Evolutionary conservation across 164 flowering plant species (phyloP).

Genomic region (Vitis labrusca): DNA sequence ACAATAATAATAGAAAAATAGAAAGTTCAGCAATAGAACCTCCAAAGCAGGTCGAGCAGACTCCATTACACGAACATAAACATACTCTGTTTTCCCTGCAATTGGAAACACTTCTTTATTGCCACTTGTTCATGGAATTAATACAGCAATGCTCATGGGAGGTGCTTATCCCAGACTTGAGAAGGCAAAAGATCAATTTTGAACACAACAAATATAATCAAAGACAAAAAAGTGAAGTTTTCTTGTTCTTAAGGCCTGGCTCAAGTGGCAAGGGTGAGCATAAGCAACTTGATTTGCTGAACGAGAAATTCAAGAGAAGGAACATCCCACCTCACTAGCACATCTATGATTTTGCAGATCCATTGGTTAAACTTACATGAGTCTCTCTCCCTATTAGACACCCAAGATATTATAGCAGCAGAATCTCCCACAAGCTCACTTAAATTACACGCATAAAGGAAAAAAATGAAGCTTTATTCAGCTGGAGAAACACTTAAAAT

Average conservation of each 20-base stretch:
- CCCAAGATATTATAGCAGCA: too few species aligned
- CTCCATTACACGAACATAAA: constrained; percentile 66
- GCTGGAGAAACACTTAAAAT: too few species aligned
- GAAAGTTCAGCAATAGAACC: constrained; percentile 38
- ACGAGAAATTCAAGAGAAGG: too few species aligned
- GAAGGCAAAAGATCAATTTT: not conserved
- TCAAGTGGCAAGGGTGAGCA: too few species aligned
- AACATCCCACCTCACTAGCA: too few species aligned
- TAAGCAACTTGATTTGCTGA: too few species aligned
- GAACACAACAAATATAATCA: not conserved
- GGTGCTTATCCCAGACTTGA: not conserved
- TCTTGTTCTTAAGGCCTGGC: not conserved
- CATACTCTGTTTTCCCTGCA: constrained; percentile 79
- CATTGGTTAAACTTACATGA: too few species aligned
- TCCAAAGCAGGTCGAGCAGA: constrained; percentile 67
- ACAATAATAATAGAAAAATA: not conserved
- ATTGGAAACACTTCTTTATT: constrained; percentile 1
- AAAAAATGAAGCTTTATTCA: too few species aligned
- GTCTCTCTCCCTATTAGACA: too few species aligned
- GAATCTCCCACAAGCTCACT: too few species aligned
- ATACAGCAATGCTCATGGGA: not conserved
- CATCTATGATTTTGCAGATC: too few species aligned
- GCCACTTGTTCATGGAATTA: not conserved
- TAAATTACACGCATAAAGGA: too few species aligned
- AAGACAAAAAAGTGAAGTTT: not conserved